phyloP scores from a whole-genome alignment of 805 yeast species.

The Candida vaughaniae region DNA sequence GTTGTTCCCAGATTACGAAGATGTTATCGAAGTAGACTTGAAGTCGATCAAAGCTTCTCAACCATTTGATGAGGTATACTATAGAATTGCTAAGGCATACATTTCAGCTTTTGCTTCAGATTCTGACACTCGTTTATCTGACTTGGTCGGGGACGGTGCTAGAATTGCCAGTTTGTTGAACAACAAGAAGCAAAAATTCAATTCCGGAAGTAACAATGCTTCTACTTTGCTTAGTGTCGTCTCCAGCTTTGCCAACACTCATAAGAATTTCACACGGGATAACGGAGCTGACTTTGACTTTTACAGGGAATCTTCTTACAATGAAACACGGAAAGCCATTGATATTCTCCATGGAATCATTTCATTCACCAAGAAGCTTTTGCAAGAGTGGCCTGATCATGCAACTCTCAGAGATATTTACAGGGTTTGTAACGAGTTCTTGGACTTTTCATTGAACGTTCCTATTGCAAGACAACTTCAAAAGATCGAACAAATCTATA shows the following conservation, averaged over 20 bases:
- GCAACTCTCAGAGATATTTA: slow-evolving; percentile 74
- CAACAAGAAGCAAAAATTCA: slow-evolving; percentile 8
- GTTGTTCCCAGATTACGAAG: slow-evolving; percentile 89
- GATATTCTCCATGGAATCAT: slow-evolving; percentile 34
- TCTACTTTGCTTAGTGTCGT: slow-evolving; percentile 4
- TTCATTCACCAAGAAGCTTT: slow-evolving; percentile 39
- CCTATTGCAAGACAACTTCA: slow-evolving; percentile 78
- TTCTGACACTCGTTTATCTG: slow-evolving; percentile 15
- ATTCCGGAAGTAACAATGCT: slow-evolving; percentile 6
- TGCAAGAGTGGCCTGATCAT: slow-evolving; percentile 90
- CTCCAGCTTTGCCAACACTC: slow-evolving; percentile 15
- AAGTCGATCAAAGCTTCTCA: slow-evolving; percentile 18
- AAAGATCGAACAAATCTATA: slow-evolving; percentile 83
- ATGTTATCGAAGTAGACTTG: slow-evolving; percentile 37
- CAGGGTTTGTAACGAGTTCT: slow-evolving; percentile 64
- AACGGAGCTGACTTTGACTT: slow-evolving; percentile 41
- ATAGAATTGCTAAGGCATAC: slow-evolving; percentile 49
- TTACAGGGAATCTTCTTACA: slow-evolving; percentile 60
- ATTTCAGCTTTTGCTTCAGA: slow-evolving; percentile 37
- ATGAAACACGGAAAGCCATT: slow-evolving; percentile 63
- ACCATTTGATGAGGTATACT: slow-evolving; percentile 46
- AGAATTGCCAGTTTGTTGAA: slow-evolving; percentile 10
- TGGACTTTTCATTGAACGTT: slow-evolving; percentile 57
- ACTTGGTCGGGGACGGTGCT: slow-evolving; percentile 42
- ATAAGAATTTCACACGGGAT: slow-evolving; percentile 7